These are phyloP conservation scores for Panaeolus cyanescens DNA, from an alignment of 768 basidiomycete species.

Conservation along the genomic window DNA sequence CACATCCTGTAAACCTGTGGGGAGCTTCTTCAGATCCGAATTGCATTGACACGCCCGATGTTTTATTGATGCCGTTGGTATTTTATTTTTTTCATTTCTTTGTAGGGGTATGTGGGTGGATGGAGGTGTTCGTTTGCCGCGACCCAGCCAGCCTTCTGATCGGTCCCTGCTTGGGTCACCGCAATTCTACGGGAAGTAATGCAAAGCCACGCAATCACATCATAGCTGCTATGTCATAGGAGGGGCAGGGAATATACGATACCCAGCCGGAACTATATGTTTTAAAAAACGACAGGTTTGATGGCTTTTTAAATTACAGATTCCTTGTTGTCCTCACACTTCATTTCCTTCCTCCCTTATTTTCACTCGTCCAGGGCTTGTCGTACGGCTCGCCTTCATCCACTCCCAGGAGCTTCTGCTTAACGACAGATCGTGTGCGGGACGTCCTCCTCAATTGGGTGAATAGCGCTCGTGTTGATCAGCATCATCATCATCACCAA, in stretches of 20 bases:
- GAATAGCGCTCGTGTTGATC: slow-evolving; percentile 2
- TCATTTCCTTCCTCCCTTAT: slow-evolving; percentile 11
- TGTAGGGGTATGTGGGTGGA: neutral
- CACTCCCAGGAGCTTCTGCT: neutral
- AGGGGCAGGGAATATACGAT: slow-evolving; percentile 9
- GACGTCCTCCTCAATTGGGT: neutral
- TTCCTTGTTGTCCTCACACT: neutral
- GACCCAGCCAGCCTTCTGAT: slow-evolving; percentile 5
- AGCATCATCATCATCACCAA: neutral
- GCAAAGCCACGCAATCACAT: slow-evolving; percentile 10
- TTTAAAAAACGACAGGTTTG: slow-evolving; percentile 19
- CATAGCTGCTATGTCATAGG: slow-evolving; percentile 5
- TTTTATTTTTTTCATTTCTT: neutral
- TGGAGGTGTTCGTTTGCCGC: neutral
- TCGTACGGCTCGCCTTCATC: neutral
- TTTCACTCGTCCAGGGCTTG: slow-evolving; percentile 5
- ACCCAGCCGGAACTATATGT: slow-evolving; percentile 14
- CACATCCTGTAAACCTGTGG: neutral
- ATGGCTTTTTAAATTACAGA: slow-evolving; percentile 8
- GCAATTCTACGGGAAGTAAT: slow-evolving; percentile 4
- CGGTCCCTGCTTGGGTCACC: slow-evolving; percentile 9
- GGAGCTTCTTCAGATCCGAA: neutral
- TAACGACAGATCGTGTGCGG: slow-evolving; percentile 2
- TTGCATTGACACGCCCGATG: neutral
- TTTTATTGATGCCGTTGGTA: neutral